phyloP scores from a whole-genome alignment of 1,139 yeast species.

The Diutina siamensis region DNA sequence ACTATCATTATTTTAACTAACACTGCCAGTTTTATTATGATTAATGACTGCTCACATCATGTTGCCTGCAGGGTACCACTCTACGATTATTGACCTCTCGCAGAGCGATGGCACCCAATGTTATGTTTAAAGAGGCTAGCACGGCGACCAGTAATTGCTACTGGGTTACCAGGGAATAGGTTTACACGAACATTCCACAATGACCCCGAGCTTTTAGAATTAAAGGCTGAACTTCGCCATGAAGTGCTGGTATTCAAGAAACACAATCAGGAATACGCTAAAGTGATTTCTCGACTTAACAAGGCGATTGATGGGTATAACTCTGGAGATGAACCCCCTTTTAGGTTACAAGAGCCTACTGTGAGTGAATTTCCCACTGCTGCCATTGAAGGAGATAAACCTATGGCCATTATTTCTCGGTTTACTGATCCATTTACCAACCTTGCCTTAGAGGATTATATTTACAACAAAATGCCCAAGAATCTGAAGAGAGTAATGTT shows the following conservation, averaged over 20 bases:
- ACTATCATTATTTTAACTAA: too few relatives aligned
- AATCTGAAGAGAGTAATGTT: slow-evolving; percentile 43
- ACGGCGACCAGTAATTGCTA: too few relatives aligned
- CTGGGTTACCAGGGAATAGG: too few relatives aligned
- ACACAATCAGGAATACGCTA: background rate
- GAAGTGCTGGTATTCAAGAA: background rate
- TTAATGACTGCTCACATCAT: too few relatives aligned
- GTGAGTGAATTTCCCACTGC: background rate
- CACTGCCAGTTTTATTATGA: too few relatives aligned
- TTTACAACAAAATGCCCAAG: slow-evolving; percentile 55
- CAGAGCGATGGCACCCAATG: too few relatives aligned
- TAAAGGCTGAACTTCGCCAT: background rate
- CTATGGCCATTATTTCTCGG: slow-evolving; percentile 31
- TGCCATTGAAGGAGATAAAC: slow-evolving; percentile 11
- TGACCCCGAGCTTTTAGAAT: background rate
- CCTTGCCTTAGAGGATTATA: slow-evolving; percentile 71
- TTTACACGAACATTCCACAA: background rate
- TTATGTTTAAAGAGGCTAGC: too few relatives aligned
- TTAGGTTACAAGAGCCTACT: background rate
- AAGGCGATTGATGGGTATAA: background rate
- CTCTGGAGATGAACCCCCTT: background rate
- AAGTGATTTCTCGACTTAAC: background rate
- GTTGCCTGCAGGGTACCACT: too few relatives aligned
- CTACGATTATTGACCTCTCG: too few relatives aligned
- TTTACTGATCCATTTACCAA: slow-evolving; percentile 60